Base-by-base conservation (phyloP, 768 basidiomycete species). In the Suillus luteus region DNA sequence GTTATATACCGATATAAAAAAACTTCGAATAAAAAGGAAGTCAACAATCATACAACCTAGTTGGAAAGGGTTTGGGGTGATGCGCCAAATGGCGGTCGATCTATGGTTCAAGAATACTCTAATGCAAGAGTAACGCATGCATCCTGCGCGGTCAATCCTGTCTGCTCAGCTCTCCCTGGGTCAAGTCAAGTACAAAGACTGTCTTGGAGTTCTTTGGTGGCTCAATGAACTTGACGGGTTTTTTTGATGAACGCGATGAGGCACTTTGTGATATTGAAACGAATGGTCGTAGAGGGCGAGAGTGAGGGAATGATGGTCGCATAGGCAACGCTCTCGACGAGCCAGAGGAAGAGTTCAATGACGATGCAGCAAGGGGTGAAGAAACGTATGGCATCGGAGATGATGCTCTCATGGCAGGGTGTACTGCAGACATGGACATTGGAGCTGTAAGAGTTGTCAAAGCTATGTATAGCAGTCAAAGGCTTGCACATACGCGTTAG, bases 121-220 rank as follows among this genome's bases (percentile, higher is more conserved):
- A 31, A 17, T 27, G 40, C 40, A 41, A 58, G 17, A n/a, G 17
- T 10, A 31, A 19, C 24, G 1, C 15, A n/a, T 12, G 24, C 19
- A 31, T 31, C 27, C 27, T 17, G 40, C 57, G 1, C 48, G 40
- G 49, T 79, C 72, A 84, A 67, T 84, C 83, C 76, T 87, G 88
- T 70, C 91, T 81, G 75, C 90, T 84, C 73, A 95, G 83, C 74
- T 95, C 92, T 9, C 86, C 91, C 73, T 92, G 92, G 0, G 92
- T 93, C 63, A 95, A 82, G 75, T 93, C 84, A 60, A 95, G 85
- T 65, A 89, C 80, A 69, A 93, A 94, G 44, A 84, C 85, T 55
- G 81, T 80, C 73, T 85, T 83, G 76, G 85, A 86, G 73, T 90
- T 86, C 70, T 86, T 82, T 33, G 93, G 91, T 11, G 91, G 89